These are phyloP conservation scores for Neonothopanus nambi DNA, from an alignment of 1,284 basidiomycete species.

Conservation along the genomic window DNA sequence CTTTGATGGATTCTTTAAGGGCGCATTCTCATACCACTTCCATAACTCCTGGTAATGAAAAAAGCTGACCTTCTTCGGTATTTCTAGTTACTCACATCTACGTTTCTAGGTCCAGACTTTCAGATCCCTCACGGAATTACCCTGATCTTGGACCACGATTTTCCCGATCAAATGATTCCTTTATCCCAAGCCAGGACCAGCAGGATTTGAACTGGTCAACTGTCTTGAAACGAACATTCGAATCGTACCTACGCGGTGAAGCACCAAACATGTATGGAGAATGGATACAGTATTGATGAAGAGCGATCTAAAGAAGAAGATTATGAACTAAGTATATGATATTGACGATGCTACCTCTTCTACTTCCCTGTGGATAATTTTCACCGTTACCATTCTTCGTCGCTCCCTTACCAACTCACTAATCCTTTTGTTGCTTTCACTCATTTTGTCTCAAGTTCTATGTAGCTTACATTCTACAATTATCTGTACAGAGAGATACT, in stretches of 20 bases:
- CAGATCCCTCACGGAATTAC: conserved; percentile 71
- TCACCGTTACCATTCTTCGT: too few species aligned
- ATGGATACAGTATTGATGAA: conserved; percentile 43
- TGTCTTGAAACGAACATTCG: conserved; percentile 78
- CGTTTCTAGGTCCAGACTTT: conserved; percentile 66
- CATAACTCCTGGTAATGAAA: conserved; percentile 69
- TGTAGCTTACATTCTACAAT: too few species aligned
- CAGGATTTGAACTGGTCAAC: conserved; percentile 71
- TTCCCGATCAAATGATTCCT: conserved; percentile 46
- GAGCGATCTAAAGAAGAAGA: too few species aligned
- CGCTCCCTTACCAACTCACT: too few species aligned
- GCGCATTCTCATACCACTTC: conserved; percentile 82
- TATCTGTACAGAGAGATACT: too few species aligned
- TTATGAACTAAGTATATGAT: too few species aligned
- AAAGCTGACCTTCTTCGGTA: neutral
- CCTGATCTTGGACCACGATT: conserved; percentile 73
- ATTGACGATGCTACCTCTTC: too few species aligned
- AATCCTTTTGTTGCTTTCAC: too few species aligned
- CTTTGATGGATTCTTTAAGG: conserved; percentile 77
- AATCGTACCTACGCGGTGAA: conserved; percentile 71
- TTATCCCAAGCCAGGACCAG: conserved; percentile 41
- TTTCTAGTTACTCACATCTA: neutral
- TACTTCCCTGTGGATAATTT: too few species aligned
- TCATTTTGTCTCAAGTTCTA: too few species aligned
- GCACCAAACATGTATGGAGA: conserved; percentile 78